A percentile compares a stretch with the other conserved stretches of the same genome.
These are phyloP conservation scores for Ceratobasidium sp. DNA, from an alignment of 1,284 basidiomycete species.

Conservation along the genomic window DNA sequence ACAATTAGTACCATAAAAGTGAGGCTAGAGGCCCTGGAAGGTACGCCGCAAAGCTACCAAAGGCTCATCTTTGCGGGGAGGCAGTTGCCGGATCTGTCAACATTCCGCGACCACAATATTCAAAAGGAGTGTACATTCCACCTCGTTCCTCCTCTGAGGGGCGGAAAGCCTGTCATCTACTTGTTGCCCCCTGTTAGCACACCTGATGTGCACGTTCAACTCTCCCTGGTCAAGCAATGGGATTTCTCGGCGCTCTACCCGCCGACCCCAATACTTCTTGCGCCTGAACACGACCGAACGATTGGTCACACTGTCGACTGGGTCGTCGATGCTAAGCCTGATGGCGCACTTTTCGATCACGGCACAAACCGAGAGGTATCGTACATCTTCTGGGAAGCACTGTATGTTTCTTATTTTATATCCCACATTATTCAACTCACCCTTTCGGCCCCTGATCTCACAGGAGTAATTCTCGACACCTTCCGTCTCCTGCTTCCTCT, in stretches of 20 bases:
- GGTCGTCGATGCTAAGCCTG: conserved; percentile 53
- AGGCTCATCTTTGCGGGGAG: conserved; percentile 69
- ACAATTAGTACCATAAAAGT: conserved; percentile 65
- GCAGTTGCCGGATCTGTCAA: conserved; percentile 59
- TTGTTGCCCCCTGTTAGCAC: conserved; percentile 41
- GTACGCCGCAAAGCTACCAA: conserved; percentile 66
- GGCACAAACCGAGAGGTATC: conserved; percentile 51
- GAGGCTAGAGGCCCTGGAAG: conserved; percentile 52
- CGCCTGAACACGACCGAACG: conserved; percentile 13
- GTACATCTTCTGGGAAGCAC: conserved; percentile 59
- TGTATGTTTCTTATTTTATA: too few relatives aligned
- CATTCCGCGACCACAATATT: conserved; percentile 51
- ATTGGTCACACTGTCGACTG: conserved; percentile 47
- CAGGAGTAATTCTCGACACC: conserved; percentile 49
- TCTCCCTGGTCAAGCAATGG: conserved; percentile 52
- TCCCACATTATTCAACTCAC: too few relatives aligned
- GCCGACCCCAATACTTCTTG: conserved; percentile 33
- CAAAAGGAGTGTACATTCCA: conserved; percentile 46
- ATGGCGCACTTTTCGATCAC: conserved; percentile 54
- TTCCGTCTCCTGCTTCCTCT: background rate
- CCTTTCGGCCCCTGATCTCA: conserved; percentile 50
- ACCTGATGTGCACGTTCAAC: conserved; percentile 48
- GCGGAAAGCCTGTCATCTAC: conserved; percentile 51
- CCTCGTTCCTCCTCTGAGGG: background rate
- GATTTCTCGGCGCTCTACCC: conserved; percentile 52